These are phyloP conservation scores for Cladosporium austrohemisphaericum DNA, from an alignment of 2,329 filamentous ascomycete species.

Conservation along the genomic window DNA sequence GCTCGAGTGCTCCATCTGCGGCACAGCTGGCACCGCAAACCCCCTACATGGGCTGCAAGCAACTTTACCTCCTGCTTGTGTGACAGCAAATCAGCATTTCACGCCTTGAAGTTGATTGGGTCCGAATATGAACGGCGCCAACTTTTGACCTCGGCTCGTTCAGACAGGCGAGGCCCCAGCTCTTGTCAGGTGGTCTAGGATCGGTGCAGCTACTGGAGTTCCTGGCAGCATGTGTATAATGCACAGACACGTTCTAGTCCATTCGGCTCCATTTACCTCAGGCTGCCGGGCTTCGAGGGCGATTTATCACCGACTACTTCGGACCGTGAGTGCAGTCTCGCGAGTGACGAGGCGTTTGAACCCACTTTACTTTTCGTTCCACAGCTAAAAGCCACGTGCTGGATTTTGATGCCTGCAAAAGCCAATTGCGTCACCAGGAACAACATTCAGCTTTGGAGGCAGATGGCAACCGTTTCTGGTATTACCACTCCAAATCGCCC, in stretches of 20 bases:
- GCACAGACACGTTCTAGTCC: neutral
- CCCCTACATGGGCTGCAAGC: too few relatives aligned
- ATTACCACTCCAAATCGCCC: too few relatives aligned
- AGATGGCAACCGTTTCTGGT: too few relatives aligned
- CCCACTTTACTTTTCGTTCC: too few relatives aligned
- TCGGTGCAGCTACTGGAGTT: neutral
- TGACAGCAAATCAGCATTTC: too few relatives aligned
- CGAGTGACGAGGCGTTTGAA: neutral
- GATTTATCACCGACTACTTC: neutral
- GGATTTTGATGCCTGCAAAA: neutral
- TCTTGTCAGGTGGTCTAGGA: conserved; percentile 1
- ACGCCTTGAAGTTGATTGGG: neutral
- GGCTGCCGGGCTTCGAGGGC: too few relatives aligned
- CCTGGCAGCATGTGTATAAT: neutral
- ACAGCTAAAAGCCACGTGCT: neutral
- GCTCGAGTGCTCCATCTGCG: too few relatives aligned
- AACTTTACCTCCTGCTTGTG: too few relatives aligned
- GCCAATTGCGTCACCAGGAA: neutral
- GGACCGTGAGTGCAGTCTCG: neutral
- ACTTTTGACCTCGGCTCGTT: conserved; percentile 7
- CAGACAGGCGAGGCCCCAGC: neutral
- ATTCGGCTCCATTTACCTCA: neutral
- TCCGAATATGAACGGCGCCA: neutral
- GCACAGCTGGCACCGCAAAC: too few relatives aligned
- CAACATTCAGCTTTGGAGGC: too few relatives aligned